These are phyloP conservation scores for Ophiostoma australiae DNA, from an alignment of 2,329 filamentous ascomycete species.

Conservation along the genomic window DNA sequence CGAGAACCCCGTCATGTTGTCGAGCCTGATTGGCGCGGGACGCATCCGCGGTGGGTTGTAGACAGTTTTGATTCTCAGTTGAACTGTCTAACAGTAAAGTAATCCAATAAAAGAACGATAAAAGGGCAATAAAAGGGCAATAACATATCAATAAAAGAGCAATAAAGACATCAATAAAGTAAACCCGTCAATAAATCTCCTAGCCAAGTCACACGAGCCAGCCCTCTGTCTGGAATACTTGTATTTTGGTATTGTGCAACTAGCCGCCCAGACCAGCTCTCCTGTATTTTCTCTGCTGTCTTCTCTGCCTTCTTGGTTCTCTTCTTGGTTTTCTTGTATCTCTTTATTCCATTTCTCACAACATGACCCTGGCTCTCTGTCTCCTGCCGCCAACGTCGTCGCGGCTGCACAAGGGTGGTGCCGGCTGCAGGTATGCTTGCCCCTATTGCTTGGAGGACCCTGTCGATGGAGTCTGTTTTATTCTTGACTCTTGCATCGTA, in stretches of 20 bases:
- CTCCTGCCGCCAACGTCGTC: conserved; percentile 7
- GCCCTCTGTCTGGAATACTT: too few species aligned
- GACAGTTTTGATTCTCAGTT: neutral
- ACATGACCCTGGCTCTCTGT: neutral
- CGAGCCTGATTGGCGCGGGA: conserved; percentile 11
- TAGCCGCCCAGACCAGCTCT: neutral
- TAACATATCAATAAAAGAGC: neutral
- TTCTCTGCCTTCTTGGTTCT: too few species aligned
- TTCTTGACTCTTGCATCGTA: neutral
- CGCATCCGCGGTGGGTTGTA: neutral
- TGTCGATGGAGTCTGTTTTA: neutral
- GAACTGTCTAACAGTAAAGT: neutral
- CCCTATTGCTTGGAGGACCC: neutral
- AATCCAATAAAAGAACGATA: neutral
- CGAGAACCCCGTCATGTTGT: neutral
- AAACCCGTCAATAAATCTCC: neutral
- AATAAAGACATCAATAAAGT: neutral
- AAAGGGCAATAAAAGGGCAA: neutral
- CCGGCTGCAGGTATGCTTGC: conserved; percentile 9
- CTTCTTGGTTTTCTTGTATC: too few species aligned
- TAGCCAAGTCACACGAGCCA: neutral
- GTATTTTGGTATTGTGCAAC: neutral
- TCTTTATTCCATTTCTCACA: neutral
- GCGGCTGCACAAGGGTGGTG: conserved; percentile 14
- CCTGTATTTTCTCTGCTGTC: neutral